These are phyloP conservation scores for Leavenworthia alabamica DNA, from an alignment of 345 rosid species.

Conservation along the genomic window DNA sequence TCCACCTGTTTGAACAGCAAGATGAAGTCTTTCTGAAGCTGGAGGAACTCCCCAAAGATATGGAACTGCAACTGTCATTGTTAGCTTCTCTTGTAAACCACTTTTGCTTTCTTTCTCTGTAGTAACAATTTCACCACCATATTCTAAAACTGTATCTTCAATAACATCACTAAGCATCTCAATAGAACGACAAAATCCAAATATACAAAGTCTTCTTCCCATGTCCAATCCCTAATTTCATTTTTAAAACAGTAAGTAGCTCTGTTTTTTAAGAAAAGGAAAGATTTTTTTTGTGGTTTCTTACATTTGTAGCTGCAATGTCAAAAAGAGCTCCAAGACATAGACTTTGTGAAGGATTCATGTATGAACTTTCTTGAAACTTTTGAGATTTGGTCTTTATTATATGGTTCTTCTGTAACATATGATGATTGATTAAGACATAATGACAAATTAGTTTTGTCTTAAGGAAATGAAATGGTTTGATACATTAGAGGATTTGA, in stretches of 20 bases:
- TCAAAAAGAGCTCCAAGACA: conserved; percentile 85
- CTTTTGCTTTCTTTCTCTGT: conserved; percentile 75
- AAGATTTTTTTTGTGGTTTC: no score
- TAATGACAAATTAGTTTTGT: not conserved
- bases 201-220: conserved; percentile 88
- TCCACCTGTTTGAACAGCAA: conserved; percentile 85
- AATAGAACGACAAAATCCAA: conserved; percentile 91
- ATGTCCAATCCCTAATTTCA: conserved; percentile 83
- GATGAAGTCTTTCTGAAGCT: conserved; percentile 86
- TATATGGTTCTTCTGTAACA: conserved; percentile 52
- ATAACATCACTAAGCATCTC: conserved; percentile 97
- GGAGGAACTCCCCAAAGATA: conserved; percentile 98
- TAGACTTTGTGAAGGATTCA: conserved; percentile 78
- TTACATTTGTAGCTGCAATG: conserved; percentile 93
- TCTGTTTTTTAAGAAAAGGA: no score
- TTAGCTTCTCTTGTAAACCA: conserved; percentile 83
- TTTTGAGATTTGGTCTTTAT: conserved; percentile 46
- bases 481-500: no score
- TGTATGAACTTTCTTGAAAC: conserved; percentile 78
- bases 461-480: conserved; percentile 32
- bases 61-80: conserved; percentile 87
- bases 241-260: not conserved
- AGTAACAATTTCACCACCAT: conserved; percentile 91
- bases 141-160: conserved; percentile 82
- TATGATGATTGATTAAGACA: not conserved